Conservation (phyloP, 345 rosid species). For the Brassica napus region DNA sequence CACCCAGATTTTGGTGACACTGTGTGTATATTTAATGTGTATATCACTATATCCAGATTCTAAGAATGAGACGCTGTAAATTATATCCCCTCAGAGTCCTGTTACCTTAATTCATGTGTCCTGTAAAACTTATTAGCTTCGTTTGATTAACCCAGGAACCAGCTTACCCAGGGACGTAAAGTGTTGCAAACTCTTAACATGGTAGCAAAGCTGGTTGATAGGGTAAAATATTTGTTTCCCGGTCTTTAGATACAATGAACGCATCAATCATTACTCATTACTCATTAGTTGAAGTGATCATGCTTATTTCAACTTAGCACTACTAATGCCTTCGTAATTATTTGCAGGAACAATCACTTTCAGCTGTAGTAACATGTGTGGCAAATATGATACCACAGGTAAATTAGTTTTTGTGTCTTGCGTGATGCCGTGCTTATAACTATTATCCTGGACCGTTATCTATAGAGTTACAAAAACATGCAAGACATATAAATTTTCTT, state of each 20-base stretch:
- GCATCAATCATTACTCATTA: neutral
- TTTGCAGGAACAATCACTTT: constrained; percentile 85
- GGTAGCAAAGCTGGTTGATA: constrained; percentile 74
- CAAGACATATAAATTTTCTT: neutral
- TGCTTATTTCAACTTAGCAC: neutral
- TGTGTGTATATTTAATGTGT: neutral
- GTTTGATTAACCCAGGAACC: constrained; percentile 53
- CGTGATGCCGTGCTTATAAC: constrained; percentile 11
- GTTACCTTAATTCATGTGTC: no score
- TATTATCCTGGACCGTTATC: constrained; percentile 15
- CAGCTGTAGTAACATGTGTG: constrained; percentile 80
- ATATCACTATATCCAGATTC: neutral
- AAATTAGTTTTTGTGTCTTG: neutral
- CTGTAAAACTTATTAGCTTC: neutral
- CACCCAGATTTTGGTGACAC: no score
- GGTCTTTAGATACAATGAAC: neutral
- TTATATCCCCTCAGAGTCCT: neutral
- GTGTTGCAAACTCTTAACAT: constrained; percentile 74
- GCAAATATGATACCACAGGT: constrained; percentile 96
- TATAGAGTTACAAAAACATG: constrained; percentile 3
- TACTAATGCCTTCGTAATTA: neutral
- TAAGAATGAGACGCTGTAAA: constrained; percentile 9
- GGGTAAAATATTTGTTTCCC: constrained; percentile 51
- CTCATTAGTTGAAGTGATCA: constrained; percentile 1
- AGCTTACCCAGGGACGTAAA: constrained; percentile 88